Base-by-base conservation (phyloP, 805 yeast genomes). In the Gaillardinia entomophila region DNA sequence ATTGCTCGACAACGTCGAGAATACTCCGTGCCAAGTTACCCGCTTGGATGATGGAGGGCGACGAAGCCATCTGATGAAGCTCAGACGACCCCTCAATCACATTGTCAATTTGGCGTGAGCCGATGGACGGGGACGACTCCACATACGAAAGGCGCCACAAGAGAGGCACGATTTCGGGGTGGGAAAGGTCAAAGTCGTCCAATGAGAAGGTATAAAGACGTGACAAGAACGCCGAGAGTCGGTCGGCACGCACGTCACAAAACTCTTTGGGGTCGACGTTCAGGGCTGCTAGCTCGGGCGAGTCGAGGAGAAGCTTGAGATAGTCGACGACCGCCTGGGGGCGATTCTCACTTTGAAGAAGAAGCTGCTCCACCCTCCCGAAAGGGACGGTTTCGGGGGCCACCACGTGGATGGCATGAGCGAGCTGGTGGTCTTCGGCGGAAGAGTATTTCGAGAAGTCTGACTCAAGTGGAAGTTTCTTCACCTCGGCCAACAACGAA, bases 301-400 rank as follows among this genome's bases (percentile, higher is more conserved):
- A 50, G 35, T 67, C 72, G 6, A 66, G 28, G 16, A 68, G 41
- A 4, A 62, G 39, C 35, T 52, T 54, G 46, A 59, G 49, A 37
- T 47, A 63, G 10, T 42, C 45, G 3, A 59, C 42, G 13, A 57
- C 40, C 4, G 46, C 22, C 4, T 30, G 12, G n/a, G 51, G 24
- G 17, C 53, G 48, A 12, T 38, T 28, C 36, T 64, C 53, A 35
- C 63, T 65, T 10, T 41, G 58, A 16, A 51, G 39, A 3, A 65
- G 37, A 1, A 42, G 38, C 3, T 45, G 33, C 17, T 49, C 54
- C 7, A 56, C 51, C 4, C 49, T 43, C 1, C 42, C 40, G 24
- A 65, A 54, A 1, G 49, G 15, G 2, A 61, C 55, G 3, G 45
- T 12, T 1, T 43, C 39, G 1, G 65, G 61, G 16, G 42, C 28